Conservation (phyloP, 116 monocot genomes). For the Posidonia oceanica region DNA sequence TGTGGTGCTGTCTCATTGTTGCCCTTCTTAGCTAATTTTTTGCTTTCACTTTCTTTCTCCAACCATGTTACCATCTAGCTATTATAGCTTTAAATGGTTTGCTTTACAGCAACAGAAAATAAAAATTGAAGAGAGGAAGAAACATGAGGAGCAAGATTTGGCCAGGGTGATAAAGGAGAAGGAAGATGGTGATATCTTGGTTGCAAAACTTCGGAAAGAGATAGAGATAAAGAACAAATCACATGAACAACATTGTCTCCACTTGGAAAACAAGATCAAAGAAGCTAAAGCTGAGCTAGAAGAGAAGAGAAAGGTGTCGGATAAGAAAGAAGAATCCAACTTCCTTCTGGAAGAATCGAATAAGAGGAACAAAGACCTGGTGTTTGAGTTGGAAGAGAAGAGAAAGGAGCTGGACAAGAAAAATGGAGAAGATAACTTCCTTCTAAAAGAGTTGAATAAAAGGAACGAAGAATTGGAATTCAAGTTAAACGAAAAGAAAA, state of each 20-base stretch:
- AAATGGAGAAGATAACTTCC: neutral
- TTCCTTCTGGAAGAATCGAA: constrained; percentile 19
- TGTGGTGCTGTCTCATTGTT: too few relatives aligned
- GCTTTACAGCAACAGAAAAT: constrained; percentile 28
- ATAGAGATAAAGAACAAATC: constrained; percentile 30
- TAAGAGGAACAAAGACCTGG: too few relatives aligned
- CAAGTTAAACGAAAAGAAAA: too few relatives aligned
- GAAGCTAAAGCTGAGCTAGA: constrained; percentile 29
- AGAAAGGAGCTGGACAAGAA: neutral
- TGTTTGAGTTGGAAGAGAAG: too few relatives aligned
- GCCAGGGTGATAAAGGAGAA: constrained; percentile 48
- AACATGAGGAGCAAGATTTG: constrained; percentile 46
- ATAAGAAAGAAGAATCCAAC: constrained; percentile 41
- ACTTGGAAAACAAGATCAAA: constrained; percentile 23
- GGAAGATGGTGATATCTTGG: constrained; percentile 39
- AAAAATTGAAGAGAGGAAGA: constrained; percentile 39
- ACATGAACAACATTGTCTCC: constrained; percentile 32
- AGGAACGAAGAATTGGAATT: constrained; percentile 1
- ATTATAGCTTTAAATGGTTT: neutral
- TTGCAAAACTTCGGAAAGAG: constrained; percentile 52
- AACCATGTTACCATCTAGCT: constrained; percentile 1
- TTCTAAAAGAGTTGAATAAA: neutral
- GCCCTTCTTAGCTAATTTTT: too few relatives aligned
- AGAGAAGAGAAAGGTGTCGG: constrained; percentile 31
- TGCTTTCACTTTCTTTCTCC: neutral